Evolutionary conservation across 352 stramenopile genomes (phyloP), one percentile per base, ranked within the genome.

Genomic region (Phytophthora citrophthora): DNA sequence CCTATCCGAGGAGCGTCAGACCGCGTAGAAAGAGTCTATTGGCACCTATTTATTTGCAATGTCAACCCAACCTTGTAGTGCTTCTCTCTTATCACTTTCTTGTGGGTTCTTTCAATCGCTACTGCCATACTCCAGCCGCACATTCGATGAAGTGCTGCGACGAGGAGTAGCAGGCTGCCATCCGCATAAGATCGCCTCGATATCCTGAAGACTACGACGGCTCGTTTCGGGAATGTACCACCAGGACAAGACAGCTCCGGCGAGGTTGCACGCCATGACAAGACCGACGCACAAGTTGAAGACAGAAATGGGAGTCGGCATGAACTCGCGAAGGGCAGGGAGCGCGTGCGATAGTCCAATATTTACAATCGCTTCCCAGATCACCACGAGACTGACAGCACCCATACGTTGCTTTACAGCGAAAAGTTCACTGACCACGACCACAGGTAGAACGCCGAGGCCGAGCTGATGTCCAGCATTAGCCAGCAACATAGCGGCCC

Each of bases 191-290:
- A 93, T 88, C 26, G 86, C 81, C 46, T 94, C 86, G 34, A 94
- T 91, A 54, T 90, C 79, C 66, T 94, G 86, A 5, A 94, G 76
- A 63, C 82, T 92, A 29, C 83, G 83, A 27, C 79, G 54, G 26
- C 81, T 92, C 8, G 86, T 94, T 69, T 94, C 86, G 1, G 86
- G 86, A 12, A 94, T 59, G 45, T 87, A 94, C 55, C 84, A 77
- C 75, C 68, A 86, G 24, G 81, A 78, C 41, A 91, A 59, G 10
- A 83, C 62, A 6, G 81, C 41, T 1, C 72, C 80, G 2, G 71
- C 26, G 12, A 81, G 20, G 46, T 91, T 91, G 23, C 76, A 85
- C 10, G 58, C 43, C 39, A 88, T 65, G 31, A 93, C 79, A 29
- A 72, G 36, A 2, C 50, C 56, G 2, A 86, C 72, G 12, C 70